Conservation (phyloP, 495 filamentous ascomycete species). For the Podospora anserina region DNA sequence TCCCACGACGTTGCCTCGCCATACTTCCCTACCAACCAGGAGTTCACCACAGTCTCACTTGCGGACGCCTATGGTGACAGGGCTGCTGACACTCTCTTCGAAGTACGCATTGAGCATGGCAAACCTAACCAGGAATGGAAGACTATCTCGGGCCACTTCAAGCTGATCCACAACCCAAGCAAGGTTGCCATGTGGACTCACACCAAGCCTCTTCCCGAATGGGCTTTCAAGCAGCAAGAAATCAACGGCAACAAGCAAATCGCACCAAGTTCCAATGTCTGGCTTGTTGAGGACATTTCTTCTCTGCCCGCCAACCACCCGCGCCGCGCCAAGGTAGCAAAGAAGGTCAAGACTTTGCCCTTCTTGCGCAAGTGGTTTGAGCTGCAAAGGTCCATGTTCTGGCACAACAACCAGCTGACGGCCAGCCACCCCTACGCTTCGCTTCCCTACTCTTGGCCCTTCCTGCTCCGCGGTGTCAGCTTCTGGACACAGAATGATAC, state of each 20-base stretch:
- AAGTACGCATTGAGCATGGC: constrained; percentile 83
- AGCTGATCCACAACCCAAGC: constrained; percentile 86
- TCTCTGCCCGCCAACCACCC: constrained; percentile 65
- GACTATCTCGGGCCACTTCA: constrained; percentile 86
- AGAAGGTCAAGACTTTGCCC: constrained; percentile 73
- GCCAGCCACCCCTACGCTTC: constrained; percentile 94
- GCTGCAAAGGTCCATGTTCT: constrained; percentile 97
- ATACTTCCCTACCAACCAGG: constrained; percentile 95
- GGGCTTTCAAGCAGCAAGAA: constrained; percentile 94
- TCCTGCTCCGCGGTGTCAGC: constrained; percentile 91
- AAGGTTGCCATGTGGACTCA: constrained; percentile 99
- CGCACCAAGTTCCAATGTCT: constrained; percentile 83
- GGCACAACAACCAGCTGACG: constrained; percentile 96
- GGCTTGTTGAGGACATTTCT: constrained; percentile 88
- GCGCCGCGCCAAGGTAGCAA: constrained; percentile 67
- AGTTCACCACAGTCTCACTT: constrained; percentile 80
- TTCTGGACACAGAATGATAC: constrained; percentile 99
- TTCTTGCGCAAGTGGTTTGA: constrained; percentile 96
- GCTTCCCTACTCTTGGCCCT: constrained; percentile 95
- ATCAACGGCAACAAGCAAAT: constrained; percentile 99
- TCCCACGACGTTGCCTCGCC: constrained; percentile 99
- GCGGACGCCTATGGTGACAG: constrained; percentile 74
- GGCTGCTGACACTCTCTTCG: constrained; percentile 88
- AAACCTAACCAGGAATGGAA: constrained; percentile 83
- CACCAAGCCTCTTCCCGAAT: constrained; percentile 86